Conservation (phyloP, 2,329 filamentous ascomycete genomes). For the Pseudogymnoascus sp. region DNA sequence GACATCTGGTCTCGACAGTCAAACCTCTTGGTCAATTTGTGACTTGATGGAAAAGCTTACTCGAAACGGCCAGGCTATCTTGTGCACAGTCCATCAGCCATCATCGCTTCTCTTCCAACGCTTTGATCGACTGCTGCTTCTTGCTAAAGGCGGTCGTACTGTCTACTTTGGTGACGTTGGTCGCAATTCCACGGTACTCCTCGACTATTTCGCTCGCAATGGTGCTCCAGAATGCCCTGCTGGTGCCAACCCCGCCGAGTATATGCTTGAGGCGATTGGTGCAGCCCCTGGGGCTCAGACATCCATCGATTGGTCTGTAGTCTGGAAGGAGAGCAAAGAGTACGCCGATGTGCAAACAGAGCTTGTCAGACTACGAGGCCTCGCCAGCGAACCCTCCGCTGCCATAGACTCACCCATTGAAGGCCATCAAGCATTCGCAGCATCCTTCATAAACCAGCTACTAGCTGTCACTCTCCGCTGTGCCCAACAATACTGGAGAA, state of each 20-base stretch:
- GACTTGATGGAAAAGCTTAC: conserved; percentile 55
- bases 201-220: conserved; percentile 56
- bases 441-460: conserved; percentile 58
- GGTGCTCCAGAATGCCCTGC: conserved; percentile 42
- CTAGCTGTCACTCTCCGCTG: conserved; percentile 54
- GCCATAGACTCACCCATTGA: conserved; percentile 29
- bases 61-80: conserved; percentile 42
- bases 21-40: conserved; percentile 56
- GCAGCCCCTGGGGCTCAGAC: conserved; percentile 36
- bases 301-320: conserved; percentile 57
- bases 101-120: conserved; percentile 44
- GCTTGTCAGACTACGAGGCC: conserved; percentile 20
- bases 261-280: conserved; percentile 31
- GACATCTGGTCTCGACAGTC: conserved; percentile 53
- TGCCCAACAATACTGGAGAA: conserved; percentile 69
- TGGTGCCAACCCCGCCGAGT: conserved; percentile 44
- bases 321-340: conserved; percentile 41
- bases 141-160: conserved; percentile 56
- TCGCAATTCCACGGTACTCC: conserved; percentile 46
- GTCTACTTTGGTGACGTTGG: conserved; percentile 65
- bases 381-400: conserved; percentile 3
- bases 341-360: not conserved
- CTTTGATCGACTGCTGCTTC: conserved; percentile 55
- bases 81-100: conserved; percentile 50
- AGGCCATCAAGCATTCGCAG: conserved; percentile 62